A percentile compares a stretch with the other conserved stretches of the same genome.
Evolutionary conservation across 2,329 filamentous ascomycete genomes (phyloP).

Genomic region (Hypoxylon sp.): DNA sequence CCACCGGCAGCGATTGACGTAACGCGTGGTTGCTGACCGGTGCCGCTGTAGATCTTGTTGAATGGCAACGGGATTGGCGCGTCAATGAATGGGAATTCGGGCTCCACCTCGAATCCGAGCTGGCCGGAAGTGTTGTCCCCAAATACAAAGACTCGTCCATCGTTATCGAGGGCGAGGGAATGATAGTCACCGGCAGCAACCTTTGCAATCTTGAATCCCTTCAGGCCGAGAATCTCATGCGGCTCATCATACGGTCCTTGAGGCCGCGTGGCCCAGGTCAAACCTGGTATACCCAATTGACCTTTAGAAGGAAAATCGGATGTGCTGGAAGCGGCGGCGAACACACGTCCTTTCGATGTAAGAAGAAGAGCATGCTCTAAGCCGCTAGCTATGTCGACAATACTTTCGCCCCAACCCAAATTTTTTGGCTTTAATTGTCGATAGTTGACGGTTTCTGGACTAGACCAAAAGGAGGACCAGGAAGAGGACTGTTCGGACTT

Average conservation of each 20-base stretch:
- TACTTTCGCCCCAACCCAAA: conserved; percentile 76
- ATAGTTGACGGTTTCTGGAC: conserved; percentile 71
- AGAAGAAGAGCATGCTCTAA: conserved; percentile 88
- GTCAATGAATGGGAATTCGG: conserved; percentile 73
- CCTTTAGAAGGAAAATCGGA: conserved; percentile 84
- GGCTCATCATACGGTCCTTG: conserved; percentile 83
- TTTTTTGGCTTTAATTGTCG: conserved; percentile 76
- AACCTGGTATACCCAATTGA: conserved; percentile 86
- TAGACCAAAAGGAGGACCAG: conserved; percentile 82
- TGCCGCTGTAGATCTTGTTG: conserved; percentile 78
- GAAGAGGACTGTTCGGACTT: conserved; percentile 71
- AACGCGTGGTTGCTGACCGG: conserved; percentile 72
- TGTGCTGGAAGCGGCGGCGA: conserved; percentile 85
- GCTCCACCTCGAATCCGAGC: conserved; percentile 81
- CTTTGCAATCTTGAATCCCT: conserved; percentile 76
- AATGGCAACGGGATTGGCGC: conserved; percentile 78
- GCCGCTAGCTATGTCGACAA: conserved; percentile 81
- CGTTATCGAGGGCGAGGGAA: conserved; percentile 80
- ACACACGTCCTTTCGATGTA: conserved; percentile 86
- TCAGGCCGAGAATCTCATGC: conserved; percentile 80
- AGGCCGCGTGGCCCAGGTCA: conserved; percentile 84
- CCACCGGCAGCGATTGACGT: conserved; percentile 89
- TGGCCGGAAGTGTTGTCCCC: conserved; percentile 95
- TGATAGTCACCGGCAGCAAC: conserved; percentile 91
- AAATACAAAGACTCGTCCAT: conserved; percentile 85